Percentiles rank a stretch among this genome's conserved stretches.
Evolutionary conservation across 2,329 filamentous ascomycete genomes (phyloP).

Genomic region (Sarocladium brachiariae): DNA sequence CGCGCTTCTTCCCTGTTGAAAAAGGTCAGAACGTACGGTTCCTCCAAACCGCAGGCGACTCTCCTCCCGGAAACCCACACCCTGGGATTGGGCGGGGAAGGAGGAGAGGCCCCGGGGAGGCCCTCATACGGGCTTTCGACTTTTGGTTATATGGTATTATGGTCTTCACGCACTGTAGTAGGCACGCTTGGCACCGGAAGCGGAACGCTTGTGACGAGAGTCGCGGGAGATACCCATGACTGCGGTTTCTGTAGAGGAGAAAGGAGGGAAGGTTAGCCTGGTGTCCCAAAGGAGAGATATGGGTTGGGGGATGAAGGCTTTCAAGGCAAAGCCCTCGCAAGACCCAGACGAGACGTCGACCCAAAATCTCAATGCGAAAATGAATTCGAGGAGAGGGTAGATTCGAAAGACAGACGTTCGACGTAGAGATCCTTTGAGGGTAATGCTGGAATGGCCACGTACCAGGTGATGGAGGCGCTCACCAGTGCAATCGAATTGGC

Average conservation of each 20-base stretch:
- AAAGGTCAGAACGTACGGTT: constrained; percentile 67
- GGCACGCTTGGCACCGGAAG: constrained; percentile 95
- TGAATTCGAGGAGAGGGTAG: neutral
- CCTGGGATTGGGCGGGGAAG: too few relatives aligned
- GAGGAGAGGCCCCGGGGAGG: neutral
- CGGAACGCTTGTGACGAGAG: constrained; percentile 99
- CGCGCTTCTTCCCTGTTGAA: constrained; percentile 83
- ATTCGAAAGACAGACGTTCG: neutral
- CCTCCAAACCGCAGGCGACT: constrained; percentile 17
- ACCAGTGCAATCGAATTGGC: constrained; percentile 43
- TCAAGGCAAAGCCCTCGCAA: neutral
- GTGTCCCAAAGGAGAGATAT: neutral
- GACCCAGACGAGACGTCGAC: too few relatives aligned
- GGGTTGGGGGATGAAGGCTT: neutral
- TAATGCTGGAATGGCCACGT: constrained; percentile 5
- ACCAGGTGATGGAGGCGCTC: constrained; percentile 36
- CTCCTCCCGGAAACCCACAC: too few relatives aligned
- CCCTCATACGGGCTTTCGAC: constrained; percentile 60
- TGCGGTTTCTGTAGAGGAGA: constrained; percentile 60
- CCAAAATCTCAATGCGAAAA: neutral
- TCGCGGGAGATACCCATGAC: constrained; percentile 99
- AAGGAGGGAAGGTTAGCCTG: constrained; percentile 7
- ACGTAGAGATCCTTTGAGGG: neutral
- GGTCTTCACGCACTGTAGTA: constrained; percentile 67
- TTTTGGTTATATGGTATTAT: constrained; percentile 15